Conservation (phyloP, 169 alveolate species). For the Babesia ovata region DNA sequence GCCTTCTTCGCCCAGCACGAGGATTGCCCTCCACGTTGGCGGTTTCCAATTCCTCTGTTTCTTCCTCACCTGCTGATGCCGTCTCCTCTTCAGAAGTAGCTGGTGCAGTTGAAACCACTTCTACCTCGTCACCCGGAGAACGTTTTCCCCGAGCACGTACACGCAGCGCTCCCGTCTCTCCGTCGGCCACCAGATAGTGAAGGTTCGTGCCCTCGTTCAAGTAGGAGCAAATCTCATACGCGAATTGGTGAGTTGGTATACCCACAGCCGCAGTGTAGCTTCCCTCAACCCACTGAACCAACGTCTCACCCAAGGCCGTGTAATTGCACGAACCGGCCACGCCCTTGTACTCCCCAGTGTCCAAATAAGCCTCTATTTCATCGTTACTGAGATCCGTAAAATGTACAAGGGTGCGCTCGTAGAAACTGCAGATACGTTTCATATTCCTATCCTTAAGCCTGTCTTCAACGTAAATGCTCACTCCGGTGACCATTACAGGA, state of each 20-base stretch:
- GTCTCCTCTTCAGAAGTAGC: too few species aligned
- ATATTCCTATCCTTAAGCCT: slow-evolving; percentile 27
- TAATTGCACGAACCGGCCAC: slow-evolving; percentile 71
- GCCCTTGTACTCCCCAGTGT: slow-evolving; percentile 60
- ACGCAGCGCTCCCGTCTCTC: too few species aligned
- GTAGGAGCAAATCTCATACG: slow-evolving; percentile 4
- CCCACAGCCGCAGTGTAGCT: slow-evolving; percentile 75
- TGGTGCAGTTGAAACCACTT: too few species aligned
- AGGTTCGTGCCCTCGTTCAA: too few species aligned
- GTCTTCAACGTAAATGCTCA: slow-evolving; percentile 41
- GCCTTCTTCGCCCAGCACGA: neutral
- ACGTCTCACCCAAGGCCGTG: slow-evolving; percentile 68
- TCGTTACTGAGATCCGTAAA: slow-evolving; percentile 66
- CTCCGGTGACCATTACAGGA: slow-evolving; percentile 73
- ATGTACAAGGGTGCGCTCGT: slow-evolving; percentile 59
- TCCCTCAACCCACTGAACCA: slow-evolving; percentile 71
- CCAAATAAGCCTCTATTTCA: slow-evolving; percentile 67
- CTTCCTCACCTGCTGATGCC: too few species aligned
- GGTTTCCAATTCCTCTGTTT: neutral
- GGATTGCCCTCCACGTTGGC: neutral
- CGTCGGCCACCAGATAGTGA: too few species aligned
- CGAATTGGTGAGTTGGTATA: slow-evolving; percentile 67
- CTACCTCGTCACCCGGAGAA: too few species aligned
- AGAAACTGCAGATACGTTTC: slow-evolving; percentile 8
- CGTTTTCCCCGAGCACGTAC: too few species aligned